Base-by-base conservation (phyloP, 352 stramenopile species). In the Pythium phragmiticola region DNA sequence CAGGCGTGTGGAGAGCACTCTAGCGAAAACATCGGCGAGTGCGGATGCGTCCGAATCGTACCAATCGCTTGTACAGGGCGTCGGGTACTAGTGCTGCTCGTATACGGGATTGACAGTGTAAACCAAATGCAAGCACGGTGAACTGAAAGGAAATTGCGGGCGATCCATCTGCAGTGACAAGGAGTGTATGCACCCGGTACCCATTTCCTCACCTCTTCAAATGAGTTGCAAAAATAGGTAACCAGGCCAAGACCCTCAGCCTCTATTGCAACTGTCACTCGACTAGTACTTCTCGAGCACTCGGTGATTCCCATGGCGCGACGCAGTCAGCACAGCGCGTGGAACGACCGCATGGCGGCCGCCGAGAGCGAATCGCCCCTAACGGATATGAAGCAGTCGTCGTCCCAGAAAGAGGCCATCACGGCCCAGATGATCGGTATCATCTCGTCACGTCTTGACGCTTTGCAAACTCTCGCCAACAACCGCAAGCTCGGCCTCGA, bases 361-460 rank as follows among this genome's bases (percentile, higher is more conserved):
- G 11, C 14, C 19, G 57, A 36, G 43, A 36, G 30, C 23, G 63
- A 65, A 23, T 42, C 58, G 17, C 30, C 57, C 34, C 6, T 63
- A 36, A 16, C 46, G 2, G 64, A 66, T 45, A 45, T 57, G 41
- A 70, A 88, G 61, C 76, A 88, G 60, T 84, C 83, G 51, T 66
- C 88, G 50, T 72, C 83, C 30, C 81, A 92, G 64, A 92, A 92
- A 60, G 83, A 88, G 43, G 79, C 77, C 3, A 80, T 92, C 57
- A 90, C 83, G 17, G 73, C 78, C 26, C 83, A 92, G 62, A 92
- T 92, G 81, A 92, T 92, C 53, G 80, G 75, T 33, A 89, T 92
- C 67, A 85, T 92, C 50, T 89, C 82, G 16, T 73, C 77, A 21
- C 72, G 83, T 7, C 69, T 92, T 21, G 75, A 83, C 33, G 82